Conservation (phyloP, 352 stramenopile genomes). For the Saprolegnia parasitica region DNA sequence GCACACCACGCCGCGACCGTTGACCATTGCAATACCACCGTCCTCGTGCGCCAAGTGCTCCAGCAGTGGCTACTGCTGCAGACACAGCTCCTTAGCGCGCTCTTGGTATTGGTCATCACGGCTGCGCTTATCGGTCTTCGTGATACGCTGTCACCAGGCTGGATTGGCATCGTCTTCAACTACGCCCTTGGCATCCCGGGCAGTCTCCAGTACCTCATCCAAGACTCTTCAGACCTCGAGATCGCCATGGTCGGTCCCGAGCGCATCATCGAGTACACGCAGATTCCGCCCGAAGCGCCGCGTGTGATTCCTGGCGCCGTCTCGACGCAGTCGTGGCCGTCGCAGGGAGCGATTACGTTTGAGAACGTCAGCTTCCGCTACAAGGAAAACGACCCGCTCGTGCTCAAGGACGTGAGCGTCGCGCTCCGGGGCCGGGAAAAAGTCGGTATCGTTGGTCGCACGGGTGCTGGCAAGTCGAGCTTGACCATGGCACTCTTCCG, state of each 20-base stretch:
- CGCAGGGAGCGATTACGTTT: conserved; percentile 21
- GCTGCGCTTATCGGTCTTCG: conserved; percentile 24
- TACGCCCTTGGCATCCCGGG: not conserved
- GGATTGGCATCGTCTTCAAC: conserved; percentile 25
- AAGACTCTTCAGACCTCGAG: conserved; percentile 32
- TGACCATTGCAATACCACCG: conserved; percentile 20
- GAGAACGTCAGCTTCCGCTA: conserved; percentile 28
- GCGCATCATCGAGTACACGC: conserved; percentile 44
- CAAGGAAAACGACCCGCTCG: conserved; percentile 30
- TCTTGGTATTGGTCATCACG: conserved; percentile 15
- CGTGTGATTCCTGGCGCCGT: conserved; percentile 21
- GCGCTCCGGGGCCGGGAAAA: conserved; percentile 37
- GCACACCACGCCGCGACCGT: no score
- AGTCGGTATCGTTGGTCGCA: conserved; percentile 73
- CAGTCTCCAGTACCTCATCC: conserved; percentile 7
- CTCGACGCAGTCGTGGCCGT: conserved; percentile 13
- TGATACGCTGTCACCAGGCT: no score
- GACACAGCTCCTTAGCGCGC: conserved; percentile 20
- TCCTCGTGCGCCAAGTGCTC: conserved; percentile 12
- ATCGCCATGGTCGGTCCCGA: conserved; percentile 45
- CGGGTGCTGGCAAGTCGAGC: conserved; percentile 64
- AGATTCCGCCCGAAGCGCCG: conserved; percentile 29
- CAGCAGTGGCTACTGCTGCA: conserved; percentile 22
- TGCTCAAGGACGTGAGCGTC: conserved; percentile 34
- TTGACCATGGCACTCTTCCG: conserved; percentile 73